Evolutionary conservation across 169 alveolate species (phyloP).

Genomic region (Ichthyophthirius multifiliis): DNA sequence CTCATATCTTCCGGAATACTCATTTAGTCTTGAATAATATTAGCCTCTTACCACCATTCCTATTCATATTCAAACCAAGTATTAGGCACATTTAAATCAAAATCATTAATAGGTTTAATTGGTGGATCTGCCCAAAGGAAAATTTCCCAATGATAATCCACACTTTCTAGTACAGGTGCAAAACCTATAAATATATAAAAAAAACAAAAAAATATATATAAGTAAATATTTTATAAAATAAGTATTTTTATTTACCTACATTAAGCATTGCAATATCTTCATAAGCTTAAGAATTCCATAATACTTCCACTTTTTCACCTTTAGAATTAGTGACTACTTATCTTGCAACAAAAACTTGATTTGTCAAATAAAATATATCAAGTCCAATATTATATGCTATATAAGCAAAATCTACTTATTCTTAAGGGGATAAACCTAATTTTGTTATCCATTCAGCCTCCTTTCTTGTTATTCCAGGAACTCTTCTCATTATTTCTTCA

Average conservation of each 20-base stretch:
- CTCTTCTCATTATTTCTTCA: slow-evolving; percentile 84
- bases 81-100: slow-evolving; percentile 81
- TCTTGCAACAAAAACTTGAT: slow-evolving; percentile 72
- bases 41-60: slow-evolving; percentile 46
- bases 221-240: neutral
- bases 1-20: slow-evolving; percentile 72
- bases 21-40: slow-evolving; percentile 59
- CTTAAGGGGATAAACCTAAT: slow-evolving; percentile 77
- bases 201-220: neutral
- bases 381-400: slow-evolving; percentile 64
- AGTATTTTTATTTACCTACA: slow-evolving; percentile 34
- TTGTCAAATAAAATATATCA: slow-evolving; percentile 72
- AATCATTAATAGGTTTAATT: slow-evolving; percentile 46
- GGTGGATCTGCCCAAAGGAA: slow-evolving; percentile 49
- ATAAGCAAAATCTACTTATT: slow-evolving; percentile 77
- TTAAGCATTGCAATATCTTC: slow-evolving; percentile 59
- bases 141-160: slow-evolving; percentile 50
- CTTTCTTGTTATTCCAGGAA: slow-evolving; percentile 83
- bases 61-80: slow-evolving; percentile 82
- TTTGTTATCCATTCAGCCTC: slow-evolving; percentile 69
- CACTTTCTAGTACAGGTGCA: slow-evolving; percentile 39
- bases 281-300: slow-evolving; percentile 72
- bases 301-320: slow-evolving; percentile 81
- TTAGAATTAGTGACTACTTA: slow-evolving; percentile 80
- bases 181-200: neutral